Base-by-base conservation (phyloP, 148 eudicot genomes). In the Spergularia marina region DNA sequence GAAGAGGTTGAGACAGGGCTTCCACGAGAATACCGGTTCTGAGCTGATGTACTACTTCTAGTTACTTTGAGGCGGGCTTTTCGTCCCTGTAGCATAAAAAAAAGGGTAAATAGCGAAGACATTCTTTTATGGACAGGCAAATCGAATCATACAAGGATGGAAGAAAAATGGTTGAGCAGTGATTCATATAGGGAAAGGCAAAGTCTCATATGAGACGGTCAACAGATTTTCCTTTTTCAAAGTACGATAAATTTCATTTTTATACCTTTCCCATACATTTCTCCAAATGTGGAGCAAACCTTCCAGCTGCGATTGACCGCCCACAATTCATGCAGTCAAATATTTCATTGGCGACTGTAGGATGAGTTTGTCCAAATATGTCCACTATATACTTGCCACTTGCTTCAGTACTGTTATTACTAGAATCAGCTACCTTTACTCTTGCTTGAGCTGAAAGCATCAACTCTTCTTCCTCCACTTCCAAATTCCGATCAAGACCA, bases 231-330 rank as follows among this genome's bases (percentile, higher is more conserved):
- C 25, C 13, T 14, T 21, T 12, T 36, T 36, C 2, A 13, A 4
- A 15, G 30, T 18, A 53, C 15, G 3, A 10, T 53, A 3, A 57
- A 20, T 36, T 61, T 39, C 16, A 23, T 10, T n/a, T 56, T 57
- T 51, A 73, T 86, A 95, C 98, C 97, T 95, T 95, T 79, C 98
- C 98, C 98, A 95, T 95, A 89, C 98, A 95, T 82, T 92, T 92
- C 85, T 92, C 98, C 82, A 95, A 81, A 82, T 95, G 98, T 81
- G 98, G 97, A 73, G 98, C 98, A 82, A 95, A 95, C 76, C 96
- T 82, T 61, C 98, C 98, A 63, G 98, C 97, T 72, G 90, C 76
- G 69, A 95, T 81, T 18, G 97, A 88, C 62, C 96, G 87, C 15
- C 96, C 86, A 75, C 98, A 95, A 76, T 95, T 95, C 98, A 95